phyloP scores from a whole-genome alignment of 1,139 yeast genomes.

The Taphrina flavorubra region DNA sequence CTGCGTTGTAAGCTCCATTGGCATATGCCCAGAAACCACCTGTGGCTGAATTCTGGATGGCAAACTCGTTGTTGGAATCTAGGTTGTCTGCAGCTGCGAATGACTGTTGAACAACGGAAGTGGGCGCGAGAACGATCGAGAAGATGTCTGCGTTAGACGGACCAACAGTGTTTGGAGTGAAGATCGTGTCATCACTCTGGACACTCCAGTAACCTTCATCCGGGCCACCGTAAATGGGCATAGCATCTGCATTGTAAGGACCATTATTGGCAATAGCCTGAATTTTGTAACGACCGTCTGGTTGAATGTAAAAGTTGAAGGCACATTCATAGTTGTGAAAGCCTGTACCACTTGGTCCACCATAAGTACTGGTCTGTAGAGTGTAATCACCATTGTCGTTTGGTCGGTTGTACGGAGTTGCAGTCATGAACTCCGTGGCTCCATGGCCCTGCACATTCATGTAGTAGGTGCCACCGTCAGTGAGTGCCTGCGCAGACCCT shows the following conservation, averaged over 20 bases:
- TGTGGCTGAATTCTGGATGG: conserved; percentile 2
- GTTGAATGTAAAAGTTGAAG: conserved; percentile 33
- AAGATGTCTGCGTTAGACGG: conserved; percentile 17
- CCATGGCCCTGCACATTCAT: conserved; percentile 12
- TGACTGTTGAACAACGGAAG: conserved; percentile 2
- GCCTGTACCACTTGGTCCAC: conserved; percentile 26
- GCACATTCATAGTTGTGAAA: conserved; percentile 33
- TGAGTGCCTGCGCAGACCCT: conserved; percentile 23
- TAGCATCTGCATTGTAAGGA: conserved; percentile 5
- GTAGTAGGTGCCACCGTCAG: conserved; percentile 24
- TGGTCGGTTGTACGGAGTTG: conserved; percentile 23
- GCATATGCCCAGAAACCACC: conserved; percentile 15
- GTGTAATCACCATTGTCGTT: conserved; percentile 20
- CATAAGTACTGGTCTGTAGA: conserved; percentile 16
- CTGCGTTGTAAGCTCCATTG: not conserved
- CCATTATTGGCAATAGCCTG: conserved; percentile 30
- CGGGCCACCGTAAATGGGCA: conserved; percentile 22
- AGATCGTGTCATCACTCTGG: conserved; percentile 17
- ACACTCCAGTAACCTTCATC: conserved; percentile 38
- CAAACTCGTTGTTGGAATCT: conserved; percentile 1
- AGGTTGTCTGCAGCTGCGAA: not conserved
- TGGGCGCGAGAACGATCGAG: conserved; percentile 24
- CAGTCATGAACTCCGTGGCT: conserved; percentile 16
- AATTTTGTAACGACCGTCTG: conserved; percentile 39
- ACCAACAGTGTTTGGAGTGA: conserved; percentile 21